Base-by-base conservation (phyloP, 768 basidiomycete species). In the Mycena alexandri region DNA sequence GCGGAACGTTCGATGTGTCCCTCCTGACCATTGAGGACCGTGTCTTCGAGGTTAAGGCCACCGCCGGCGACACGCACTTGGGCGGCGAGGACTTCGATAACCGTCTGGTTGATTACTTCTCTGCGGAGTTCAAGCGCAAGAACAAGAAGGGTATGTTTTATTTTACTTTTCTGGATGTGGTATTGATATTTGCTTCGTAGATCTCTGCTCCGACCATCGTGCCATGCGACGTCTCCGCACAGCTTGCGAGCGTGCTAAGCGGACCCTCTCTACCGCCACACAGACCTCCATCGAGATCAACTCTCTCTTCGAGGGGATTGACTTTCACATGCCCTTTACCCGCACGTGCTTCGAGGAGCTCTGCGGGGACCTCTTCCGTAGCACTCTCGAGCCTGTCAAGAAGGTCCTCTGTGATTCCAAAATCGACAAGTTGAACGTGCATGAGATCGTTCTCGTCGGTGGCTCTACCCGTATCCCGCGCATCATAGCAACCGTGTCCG, bases 261-360 rank as follows among this genome's bases (percentile, higher is more conserved):
- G 89, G 73, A 89, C 88, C 43, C 87, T 90, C 68, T 90, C 89
- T 36, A 87, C 88, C 66, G 87, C 87, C 65, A 84, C 89, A 58
- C 87, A 89, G 77, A 88, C 89, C 51, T 44, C 84, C 65, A 85
- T 86, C 76, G 85, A 86, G 73, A 86, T 86, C 79, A 84, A 86
- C 78, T 84, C 84, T 53, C 81, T 90, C 73, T 89, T 84, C 78
- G 87, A 89, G 80, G 88, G 89, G 75, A 85, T 89, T 80, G 88
- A 90, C 80, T 89, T 90, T 81, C 89, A 88, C 84, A 89, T 87
- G 61, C 87, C 87, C 71, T 83, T 90, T 79, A 90, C 89, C 73
- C 87, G 89, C 77, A 86, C 87, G 21, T 85, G 87, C 65, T 90
- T 89, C 75, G 89, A 90, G 78, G 85, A 86, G 74, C 82, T 90